Base-by-base conservation (phyloP, 495 filamentous ascomycete species). In the Penicillium argentinense region DNA sequence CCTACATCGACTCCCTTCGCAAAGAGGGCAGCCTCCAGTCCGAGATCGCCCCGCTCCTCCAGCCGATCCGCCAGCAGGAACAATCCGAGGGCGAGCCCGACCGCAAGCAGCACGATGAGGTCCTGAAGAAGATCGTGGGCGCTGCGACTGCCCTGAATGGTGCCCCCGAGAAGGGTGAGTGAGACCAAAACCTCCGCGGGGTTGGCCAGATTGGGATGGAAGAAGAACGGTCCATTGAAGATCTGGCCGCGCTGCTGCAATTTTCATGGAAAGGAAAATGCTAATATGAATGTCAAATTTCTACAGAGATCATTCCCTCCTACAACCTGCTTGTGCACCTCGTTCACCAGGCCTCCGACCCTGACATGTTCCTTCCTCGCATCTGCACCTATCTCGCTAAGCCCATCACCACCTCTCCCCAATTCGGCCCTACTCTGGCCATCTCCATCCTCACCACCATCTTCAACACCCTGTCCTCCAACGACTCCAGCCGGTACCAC, bases 241-340 rank as follows among this genome's bases (percentile, higher is more conserved):
- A 56, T 51, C 42, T 17, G 45, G 22, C 34, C 23, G 30, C 40
- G 41, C 12, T 25, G 23, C 30, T 43, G 37, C 29, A 14, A 45
- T 30, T 23, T 27, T 32, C 30, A 12, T 19, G 17, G 26, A 53
- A 8, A 19, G 12, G 28, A 30, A 40, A 43, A 37, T 34, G 49
- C 44, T 60, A 33, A 63, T 38, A 27, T 48, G 28, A 16, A 24
- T 40, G 18, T n/a, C n/a, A n/a, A 37, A n/a, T 57, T 39, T 29
- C 18, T 22, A 46, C 54, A 86, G 92, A 97, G 69, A 92, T 97
- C 65, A 88, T 86, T 42, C 82, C 91, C 25, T 87, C 93, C 26
- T 96, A 96, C 75, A 97, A 97, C 73, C 86, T 97, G 51, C 84
- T 99, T 54, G 78, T 97, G 51, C 90, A 97, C 74, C 84, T 99